Conservation (phyloP, 495 filamentous ascomycete species). For the Penicillium macrosclerotiorum region DNA sequence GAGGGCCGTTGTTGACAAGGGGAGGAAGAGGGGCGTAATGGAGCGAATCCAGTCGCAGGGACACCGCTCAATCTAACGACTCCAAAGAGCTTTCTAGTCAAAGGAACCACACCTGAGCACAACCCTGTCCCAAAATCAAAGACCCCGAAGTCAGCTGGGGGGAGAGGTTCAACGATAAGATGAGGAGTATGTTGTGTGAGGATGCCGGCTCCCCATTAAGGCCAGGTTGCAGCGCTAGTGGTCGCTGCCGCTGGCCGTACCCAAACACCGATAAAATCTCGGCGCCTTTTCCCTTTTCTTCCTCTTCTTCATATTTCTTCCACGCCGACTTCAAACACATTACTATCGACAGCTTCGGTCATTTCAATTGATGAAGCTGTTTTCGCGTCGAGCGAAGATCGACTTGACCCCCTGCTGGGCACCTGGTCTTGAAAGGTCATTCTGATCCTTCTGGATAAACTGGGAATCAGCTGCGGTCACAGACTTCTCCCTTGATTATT, state of each 20-base stretch:
- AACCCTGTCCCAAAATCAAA: conserved; percentile 29
- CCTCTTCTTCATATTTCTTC: conserved; percentile 41
- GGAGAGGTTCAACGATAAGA: conserved; percentile 14
- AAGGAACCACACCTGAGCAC: conserved; percentile 29
- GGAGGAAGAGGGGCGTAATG: conserved; percentile 22
- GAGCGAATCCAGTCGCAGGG: conserved; percentile 15
- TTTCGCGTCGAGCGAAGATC: conserved; percentile 72
- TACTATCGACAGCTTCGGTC: conserved; percentile 59
- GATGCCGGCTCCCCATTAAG: conserved; percentile 32
- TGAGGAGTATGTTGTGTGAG: conserved; percentile 39
- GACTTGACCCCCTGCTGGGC: conserved; percentile 71
- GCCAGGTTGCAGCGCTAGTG: conserved; percentile 50
- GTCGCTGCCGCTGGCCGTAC: conserved; percentile 34
- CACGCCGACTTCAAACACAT: conserved; percentile 56
- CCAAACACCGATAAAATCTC: conserved; percentile 39
- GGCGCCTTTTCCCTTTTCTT: conserved; percentile 27
- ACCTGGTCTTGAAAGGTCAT: conserved; percentile 71
- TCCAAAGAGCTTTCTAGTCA: conserved; percentile 17
- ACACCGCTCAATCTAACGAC: conserved; percentile 15
- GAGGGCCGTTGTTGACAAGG: conserved; percentile 32
- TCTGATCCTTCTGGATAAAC: conserved; percentile 60
- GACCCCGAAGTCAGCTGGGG: conserved; percentile 20
- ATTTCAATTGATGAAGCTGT: conserved; percentile 52
- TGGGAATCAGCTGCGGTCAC: conserved; percentile 84
- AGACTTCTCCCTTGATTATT: conserved; percentile 35